Evolutionary conservation across 345 rosid species (phyloP), one percentile per base, ranked within the genome.

Genomic region (Lenwebbia sp.): DNA sequence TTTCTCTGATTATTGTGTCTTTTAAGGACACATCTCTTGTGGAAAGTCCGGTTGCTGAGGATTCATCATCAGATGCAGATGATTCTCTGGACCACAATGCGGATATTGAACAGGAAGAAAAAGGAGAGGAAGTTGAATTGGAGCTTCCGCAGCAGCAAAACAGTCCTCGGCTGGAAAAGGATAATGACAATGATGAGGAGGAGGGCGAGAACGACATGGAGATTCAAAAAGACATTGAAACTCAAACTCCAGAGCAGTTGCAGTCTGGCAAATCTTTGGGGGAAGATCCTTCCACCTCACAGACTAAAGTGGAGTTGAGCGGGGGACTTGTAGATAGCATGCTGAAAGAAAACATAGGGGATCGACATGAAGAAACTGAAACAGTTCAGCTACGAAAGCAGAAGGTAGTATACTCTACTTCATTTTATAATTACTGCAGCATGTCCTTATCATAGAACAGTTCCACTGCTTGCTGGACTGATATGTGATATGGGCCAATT

Each of bases 41-140:
- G 10, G 95, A 92, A 86, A 95, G 98, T 88, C 96, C 90, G 17
- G 90, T 90, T 74, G 96, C 92, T 33, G 99, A 90, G 84, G 98
- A 93, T 86, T 92, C 94, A 84, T 92, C 95, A 30, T 92, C 94
- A 88, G 93, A 94, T 88, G 91, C 91, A 88, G 97, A 87, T 70
- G 98, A 95, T 87, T 93, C 95, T 57, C 89, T 87, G 65, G 96
- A 92, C 84, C 90, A 70, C 47, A 96, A 93, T 89, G 94, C 88
- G 56, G 98, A 95, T 83, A 92, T 84, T 54, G 96, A 90, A 52
- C 88, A 86, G 82, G 96, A 91, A 91, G 95, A 89, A 86, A 90
- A 86, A 89, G 89, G 87, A 55, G 91, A 82, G 51, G 94, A 90
- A 86, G 88, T 83, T 78, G 92, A 92, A 89, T 7, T 84, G 56